Base-by-base conservation (phyloP, 495 filamentous ascomycete genomes). In the Parmelia sp. region DNA sequence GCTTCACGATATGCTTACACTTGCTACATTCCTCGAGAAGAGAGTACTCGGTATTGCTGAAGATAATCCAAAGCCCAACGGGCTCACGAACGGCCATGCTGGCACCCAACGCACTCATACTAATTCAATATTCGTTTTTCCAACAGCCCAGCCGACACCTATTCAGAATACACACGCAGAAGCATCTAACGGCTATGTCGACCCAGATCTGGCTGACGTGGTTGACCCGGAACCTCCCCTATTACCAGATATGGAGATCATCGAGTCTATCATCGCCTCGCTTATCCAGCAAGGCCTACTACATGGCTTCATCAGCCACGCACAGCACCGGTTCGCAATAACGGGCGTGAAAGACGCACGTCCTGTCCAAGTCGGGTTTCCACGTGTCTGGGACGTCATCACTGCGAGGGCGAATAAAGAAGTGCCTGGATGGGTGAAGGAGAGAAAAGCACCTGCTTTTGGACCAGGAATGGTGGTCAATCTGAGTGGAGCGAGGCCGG, bases 201-300 rank as follows among this genome's bases (percentile, higher is more conserved):
- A 80, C 65, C 77, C 79, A 1, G 79, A 80, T 60, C 77, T 80
- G 35, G 66, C 65, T 39, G 72, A 67, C 31, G 53, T 68, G 3
- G 72, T 73, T 15, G 63, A 69, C 12, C 61, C 68, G 2, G 44
- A 42, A 11, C 56, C 55, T n/a, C 68, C 66, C 8, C 12, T 71
- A 31, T 68, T 70, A 7, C 65, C 68, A n/a, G 64, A 53, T 47
- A 78, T 87, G 70, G 74, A 82, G 2, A 87, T 88, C 67, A 79
- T 96, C n/a, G 94, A 96, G 74, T 84, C 81, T 4, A 85, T 91
- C 5, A 78, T 95, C 14, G 82, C 89, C 1, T 88, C 87, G 2
- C 77, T 97, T 10, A 81, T 96, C 21, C 85, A 87, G 35, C 90
- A 96, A 73, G 88, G 87, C 11, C 77, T 97, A n/a, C 80, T 97